Percentiles rank a stretch among this genome's conserved stretches.
These are phyloP conservation scores for Penicillium longicatenatum DNA, from an alignment of 495 filamentous ascomycete genomes.

Conservation along the genomic window DNA sequence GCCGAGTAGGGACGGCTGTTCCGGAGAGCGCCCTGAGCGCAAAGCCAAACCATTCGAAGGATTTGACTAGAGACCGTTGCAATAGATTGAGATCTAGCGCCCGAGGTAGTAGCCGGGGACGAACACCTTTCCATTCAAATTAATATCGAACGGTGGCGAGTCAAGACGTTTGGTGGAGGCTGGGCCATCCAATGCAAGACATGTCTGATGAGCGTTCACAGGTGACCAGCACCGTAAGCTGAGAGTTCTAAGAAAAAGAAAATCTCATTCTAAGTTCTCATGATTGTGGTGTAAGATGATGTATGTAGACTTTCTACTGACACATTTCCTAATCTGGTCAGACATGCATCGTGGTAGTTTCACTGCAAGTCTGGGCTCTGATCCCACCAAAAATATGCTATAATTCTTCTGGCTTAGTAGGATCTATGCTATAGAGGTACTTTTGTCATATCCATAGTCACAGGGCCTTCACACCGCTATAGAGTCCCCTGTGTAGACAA, in stretches of 20 bases:
- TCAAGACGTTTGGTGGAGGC: not conserved
- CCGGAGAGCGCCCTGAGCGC: constrained; percentile 3
- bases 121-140: not conserved
- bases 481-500: not conserved
- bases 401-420: constrained; percentile 1
- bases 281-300: not conserved
- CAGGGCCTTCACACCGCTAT: constrained; percentile 5
- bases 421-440: not conserved
- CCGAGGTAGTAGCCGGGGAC: not conserved
- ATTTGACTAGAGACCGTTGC: not conserved
- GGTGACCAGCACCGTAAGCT: not conserved
- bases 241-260: not conserved
- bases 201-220: not conserved
- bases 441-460: not conserved
- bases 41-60: not conserved
- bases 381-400: not conserved
- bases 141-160: not conserved
- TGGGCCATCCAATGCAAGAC: not conserved
- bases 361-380: not conserved
- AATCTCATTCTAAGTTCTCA: not conserved
- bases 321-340: constrained; percentile 4
- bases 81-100: constrained; percentile 1
- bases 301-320: not conserved
- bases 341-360: constrained; percentile 5
- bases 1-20: not conserved